Evolutionary conservation across 139 green algal species (phyloP).

Genomic region (Micractinium conductrix): DNA sequence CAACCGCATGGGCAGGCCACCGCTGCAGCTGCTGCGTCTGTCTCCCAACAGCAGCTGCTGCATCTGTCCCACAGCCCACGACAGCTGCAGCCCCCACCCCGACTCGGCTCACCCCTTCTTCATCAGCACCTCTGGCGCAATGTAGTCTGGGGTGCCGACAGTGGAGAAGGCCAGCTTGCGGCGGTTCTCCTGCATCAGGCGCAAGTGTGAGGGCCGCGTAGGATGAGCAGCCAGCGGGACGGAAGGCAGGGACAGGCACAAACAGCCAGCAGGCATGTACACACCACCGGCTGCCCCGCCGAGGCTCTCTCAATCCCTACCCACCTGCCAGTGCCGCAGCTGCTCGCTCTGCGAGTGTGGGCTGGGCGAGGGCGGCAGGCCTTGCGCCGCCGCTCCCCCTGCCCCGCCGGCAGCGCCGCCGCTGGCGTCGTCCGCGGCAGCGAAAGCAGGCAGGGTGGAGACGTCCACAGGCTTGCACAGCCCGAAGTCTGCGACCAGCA

Average conservation of each 20-base stretch:
- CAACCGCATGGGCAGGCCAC: too few relatives aligned
- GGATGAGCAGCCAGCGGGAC: too few relatives aligned
- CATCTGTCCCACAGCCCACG: too few relatives aligned
- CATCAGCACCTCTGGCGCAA: conserved; percentile 92
- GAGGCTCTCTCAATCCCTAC: too few relatives aligned
- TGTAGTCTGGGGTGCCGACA: conserved; percentile 97
- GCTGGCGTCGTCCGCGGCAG: conserved; percentile 24
- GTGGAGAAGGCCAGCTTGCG: conserved; percentile 90
- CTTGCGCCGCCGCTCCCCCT: neutral
- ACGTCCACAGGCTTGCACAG: conserved; percentile 95
- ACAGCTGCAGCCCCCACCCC: too few relatives aligned
- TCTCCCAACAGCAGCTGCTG: too few relatives aligned
- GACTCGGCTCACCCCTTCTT: conserved; percentile 88
- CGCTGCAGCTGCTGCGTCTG: too few relatives aligned
- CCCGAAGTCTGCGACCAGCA: conserved; percentile 98
- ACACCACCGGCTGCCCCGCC: too few relatives aligned
- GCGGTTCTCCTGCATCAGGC: conserved; percentile 57
- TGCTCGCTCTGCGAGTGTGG: conserved; percentile 49
- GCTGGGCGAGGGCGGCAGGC: conserved; percentile 29
- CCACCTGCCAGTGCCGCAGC: conserved; percentile 71
- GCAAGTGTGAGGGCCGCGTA: too few relatives aligned
- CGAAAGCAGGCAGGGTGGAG: conserved; percentile 60
- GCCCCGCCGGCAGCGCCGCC: neutral
- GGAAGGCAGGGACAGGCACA: neutral
- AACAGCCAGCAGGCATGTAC: too few relatives aligned